Evolutionary conservation across 768 basidiomycete species (phyloP).

Genomic region (Kwoniella bestiolae): DNA sequence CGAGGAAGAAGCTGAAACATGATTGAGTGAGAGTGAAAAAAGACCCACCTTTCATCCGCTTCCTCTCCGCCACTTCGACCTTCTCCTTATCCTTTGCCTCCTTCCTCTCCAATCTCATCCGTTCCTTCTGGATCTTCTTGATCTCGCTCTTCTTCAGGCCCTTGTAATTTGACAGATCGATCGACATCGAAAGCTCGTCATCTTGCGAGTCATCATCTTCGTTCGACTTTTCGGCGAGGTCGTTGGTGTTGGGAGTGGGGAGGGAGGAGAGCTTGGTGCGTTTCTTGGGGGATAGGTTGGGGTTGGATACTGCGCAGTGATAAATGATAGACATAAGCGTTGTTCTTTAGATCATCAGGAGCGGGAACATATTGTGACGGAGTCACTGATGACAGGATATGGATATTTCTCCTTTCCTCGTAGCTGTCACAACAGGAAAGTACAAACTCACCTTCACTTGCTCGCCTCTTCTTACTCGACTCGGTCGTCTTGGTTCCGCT

Average conservation of each 20-base stretch:
- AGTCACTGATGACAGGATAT: not conserved
- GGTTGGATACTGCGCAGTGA: conserved; percentile 2
- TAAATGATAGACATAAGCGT: conserved; percentile 29
- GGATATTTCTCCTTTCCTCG: too few species aligned
- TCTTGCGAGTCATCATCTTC: conserved; percentile 19
- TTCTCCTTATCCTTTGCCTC: conserved; percentile 76
- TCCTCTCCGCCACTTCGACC: conserved; percentile 54
- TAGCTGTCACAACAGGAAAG: too few species aligned
- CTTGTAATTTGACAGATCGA: conserved; percentile 18
- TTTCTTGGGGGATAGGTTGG: conserved; percentile 14
- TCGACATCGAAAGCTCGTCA: not conserved
- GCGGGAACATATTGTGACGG: not conserved
- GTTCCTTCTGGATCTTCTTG: conserved; percentile 77
- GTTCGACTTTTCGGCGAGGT: not conserved
- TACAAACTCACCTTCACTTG: conserved; percentile 43
- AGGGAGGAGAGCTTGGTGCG: conserved; percentile 57
- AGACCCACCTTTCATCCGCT: conserved; percentile 61
- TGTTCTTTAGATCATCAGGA: too few species aligned
- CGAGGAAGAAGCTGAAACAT: too few species aligned
- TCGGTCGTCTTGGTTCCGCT: conserved; percentile 65
- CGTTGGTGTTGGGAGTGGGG: not conserved
- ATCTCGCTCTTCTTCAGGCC: conserved; percentile 61
- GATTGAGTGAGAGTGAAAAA: too few species aligned
- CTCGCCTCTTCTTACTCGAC: conserved; percentile 48
- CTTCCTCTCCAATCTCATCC: conserved; percentile 66